Conservation (phyloP, 164 flowering plant genomes). For the Buxus sempervirens region DNA sequence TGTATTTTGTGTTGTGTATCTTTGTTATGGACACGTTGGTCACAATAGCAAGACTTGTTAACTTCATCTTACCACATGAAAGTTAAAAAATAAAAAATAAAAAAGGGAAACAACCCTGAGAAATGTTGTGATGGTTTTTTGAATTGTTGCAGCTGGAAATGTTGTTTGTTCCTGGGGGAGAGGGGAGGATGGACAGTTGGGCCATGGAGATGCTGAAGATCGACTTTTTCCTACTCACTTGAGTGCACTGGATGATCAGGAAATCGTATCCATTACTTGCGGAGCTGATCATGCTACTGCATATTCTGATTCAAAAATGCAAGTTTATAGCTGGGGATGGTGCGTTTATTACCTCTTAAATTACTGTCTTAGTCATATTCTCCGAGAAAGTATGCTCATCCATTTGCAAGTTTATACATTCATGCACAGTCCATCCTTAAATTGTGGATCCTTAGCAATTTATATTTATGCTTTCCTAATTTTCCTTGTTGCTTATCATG, state of each 20-base stretch:
- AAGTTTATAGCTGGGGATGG: constrained; percentile 99
- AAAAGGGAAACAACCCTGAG: no score
- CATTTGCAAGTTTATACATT: neutral
- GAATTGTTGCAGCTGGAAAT: constrained; percentile 61
- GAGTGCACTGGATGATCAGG: constrained; percentile 78
- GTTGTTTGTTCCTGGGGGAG: constrained; percentile 94
- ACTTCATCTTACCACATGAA: no score
- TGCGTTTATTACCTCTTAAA: constrained; percentile 24
- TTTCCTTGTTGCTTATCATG: no score
- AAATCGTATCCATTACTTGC: constrained; percentile 66
- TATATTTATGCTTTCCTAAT: no score
- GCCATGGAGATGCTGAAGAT: constrained; percentile 98
- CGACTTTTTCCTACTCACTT: constrained; percentile 67
- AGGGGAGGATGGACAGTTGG: constrained; percentile 99
- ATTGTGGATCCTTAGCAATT: no score
- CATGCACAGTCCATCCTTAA: neutral
- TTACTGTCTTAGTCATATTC: constrained; percentile 1
- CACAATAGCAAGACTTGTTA: no score
- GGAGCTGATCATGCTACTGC: constrained; percentile 98
- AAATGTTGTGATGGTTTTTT: neutral
- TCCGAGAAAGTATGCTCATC: neutral
- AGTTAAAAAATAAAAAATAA: no score
- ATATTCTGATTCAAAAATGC: constrained; percentile 53
- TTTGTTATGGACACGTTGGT: no score
- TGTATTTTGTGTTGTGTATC: no score